Percentiles rank a stretch among this genome's conserved stretches.
phyloP scores from a whole-genome alignment of 192 early-diverging fungal genomes.

The Coemansia sp. region DNA sequence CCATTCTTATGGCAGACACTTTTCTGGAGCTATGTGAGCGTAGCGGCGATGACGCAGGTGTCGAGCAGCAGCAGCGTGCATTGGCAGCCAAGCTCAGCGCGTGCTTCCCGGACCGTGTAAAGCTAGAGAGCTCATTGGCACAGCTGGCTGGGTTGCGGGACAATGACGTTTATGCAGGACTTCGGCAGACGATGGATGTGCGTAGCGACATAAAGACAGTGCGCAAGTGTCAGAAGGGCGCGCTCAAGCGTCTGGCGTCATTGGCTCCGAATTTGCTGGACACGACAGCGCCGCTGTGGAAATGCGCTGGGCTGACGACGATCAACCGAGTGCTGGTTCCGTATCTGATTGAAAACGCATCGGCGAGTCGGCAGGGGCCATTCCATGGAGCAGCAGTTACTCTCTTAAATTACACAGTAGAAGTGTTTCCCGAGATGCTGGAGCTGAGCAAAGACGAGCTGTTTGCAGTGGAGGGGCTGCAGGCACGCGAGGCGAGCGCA shows the following conservation, averaged over 20 bases:
- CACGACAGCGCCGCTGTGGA: slow-evolving; percentile 70
- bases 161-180: slow-evolving; percentile 60
- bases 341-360: slow-evolving; percentile 63
- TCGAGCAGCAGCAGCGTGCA: slow-evolving; percentile 50
- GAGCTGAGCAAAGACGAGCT: slow-evolving; percentile 29
- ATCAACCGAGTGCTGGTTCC: slow-evolving; percentile 63
- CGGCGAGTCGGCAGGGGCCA: slow-evolving; percentile 2
- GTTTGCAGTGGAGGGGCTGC: slow-evolving; percentile 36
- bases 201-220: slow-evolving; percentile 68
- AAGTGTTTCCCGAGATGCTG: slow-evolving; percentile 50
- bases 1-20: slow-evolving; percentile 58
- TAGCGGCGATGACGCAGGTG: slow-evolving; percentile 47
- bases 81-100: slow-evolving; percentile 59
- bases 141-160: slow-evolving; percentile 74
- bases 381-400: slow-evolving; percentile 24
- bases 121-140: slow-evolving; percentile 61
- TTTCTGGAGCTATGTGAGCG: slow-evolving; percentile 68
- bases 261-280: slow-evolving; percentile 64
- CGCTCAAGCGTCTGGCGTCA: slow-evolving; percentile 64
- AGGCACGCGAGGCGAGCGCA: slow-evolving; percentile 1
- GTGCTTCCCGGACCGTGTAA: slow-evolving; percentile 65
- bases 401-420: slow-evolving; percentile 29
- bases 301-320: slow-evolving; percentile 71
- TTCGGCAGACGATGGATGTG: slow-evolving; percentile 73
- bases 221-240: slow-evolving; percentile 69